Evolutionary conservation across 2,329 filamentous ascomycete species (phyloP).

Genomic region (Tolypocladium album): DNA sequence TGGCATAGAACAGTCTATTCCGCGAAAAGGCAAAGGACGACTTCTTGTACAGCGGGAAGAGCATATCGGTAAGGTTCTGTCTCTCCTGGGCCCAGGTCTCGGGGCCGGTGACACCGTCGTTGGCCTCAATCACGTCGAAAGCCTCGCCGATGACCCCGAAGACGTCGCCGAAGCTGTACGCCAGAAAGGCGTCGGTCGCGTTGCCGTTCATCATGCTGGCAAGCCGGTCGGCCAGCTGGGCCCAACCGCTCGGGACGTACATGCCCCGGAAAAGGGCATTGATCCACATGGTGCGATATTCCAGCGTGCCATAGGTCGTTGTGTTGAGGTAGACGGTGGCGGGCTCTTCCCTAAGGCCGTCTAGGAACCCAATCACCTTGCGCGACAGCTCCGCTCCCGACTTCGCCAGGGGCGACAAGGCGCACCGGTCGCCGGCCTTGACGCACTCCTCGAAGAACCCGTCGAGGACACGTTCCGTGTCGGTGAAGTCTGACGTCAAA

Average conservation of each 20-base stretch:
- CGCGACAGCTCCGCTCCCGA: slow-evolving; percentile 22
- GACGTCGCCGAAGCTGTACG: slow-evolving; percentile 15
- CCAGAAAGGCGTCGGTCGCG: slow-evolving; percentile 23
- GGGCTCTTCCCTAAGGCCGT: slow-evolving; percentile 24
- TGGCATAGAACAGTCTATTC: slow-evolving; percentile 18
- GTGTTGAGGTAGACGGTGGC: slow-evolving; percentile 31
- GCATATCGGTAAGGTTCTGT: slow-evolving; percentile 19
- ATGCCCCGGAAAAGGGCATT: slow-evolving; percentile 26
- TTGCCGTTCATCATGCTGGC: slow-evolving; percentile 26
- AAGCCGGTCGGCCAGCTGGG: slow-evolving; percentile 21
- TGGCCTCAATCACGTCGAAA: slow-evolving; percentile 12
- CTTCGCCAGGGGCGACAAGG: slow-evolving; percentile 24
- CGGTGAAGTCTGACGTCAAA: slow-evolving; percentile 13
- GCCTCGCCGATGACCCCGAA: slow-evolving; percentile 13
- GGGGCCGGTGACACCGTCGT: slow-evolving; percentile 14
- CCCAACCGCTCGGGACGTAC: slow-evolving; percentile 27
- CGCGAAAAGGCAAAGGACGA: slow-evolving; percentile 17
- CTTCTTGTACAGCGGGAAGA: slow-evolving; percentile 20
- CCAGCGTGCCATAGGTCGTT: slow-evolving; percentile 25
- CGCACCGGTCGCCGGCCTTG: slow-evolving; percentile 33
- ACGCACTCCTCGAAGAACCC: slow-evolving; percentile 24
- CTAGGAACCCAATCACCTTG: slow-evolving; percentile 20
- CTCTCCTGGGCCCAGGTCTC: slow-evolving; percentile 21
- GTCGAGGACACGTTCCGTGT: slow-evolving; percentile 17
- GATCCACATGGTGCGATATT: slow-evolving; percentile 22